Conservation (phyloP, 1,284 basidiomycete species). For the Ustilago tritici region DNA sequence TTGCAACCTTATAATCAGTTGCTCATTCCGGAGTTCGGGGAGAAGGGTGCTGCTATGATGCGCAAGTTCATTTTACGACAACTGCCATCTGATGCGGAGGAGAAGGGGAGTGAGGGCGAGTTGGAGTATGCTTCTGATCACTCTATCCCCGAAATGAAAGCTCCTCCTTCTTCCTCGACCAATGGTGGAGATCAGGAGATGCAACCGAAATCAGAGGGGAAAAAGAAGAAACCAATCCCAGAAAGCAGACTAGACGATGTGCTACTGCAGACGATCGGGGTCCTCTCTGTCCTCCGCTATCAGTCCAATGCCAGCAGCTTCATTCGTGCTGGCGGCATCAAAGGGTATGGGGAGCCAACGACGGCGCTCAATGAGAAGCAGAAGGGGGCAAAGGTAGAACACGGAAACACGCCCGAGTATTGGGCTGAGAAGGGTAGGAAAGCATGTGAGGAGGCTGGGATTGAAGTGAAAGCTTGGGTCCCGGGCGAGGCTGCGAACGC, state of each 20-base stretch:
- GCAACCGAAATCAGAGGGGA: not conserved
- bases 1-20: slow-evolving; percentile 76
- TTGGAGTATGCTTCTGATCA: slow-evolving; percentile 45
- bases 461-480: slow-evolving; percentile 37
- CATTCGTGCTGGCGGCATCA: slow-evolving; percentile 50
- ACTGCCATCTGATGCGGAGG: slow-evolving; percentile 11
- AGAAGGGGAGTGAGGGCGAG: slow-evolving; percentile 9
- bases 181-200: not conserved
- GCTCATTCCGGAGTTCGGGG: slow-evolving; percentile 60
- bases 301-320: slow-evolving; percentile 58
- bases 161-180: not conserved
- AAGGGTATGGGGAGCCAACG: slow-evolving; percentile 28
- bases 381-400: not conserved
- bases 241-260: slow-evolving; percentile 54
- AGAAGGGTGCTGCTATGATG: slow-evolving; percentile 32
- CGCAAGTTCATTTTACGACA: slow-evolving; percentile 24
- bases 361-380: slow-evolving; percentile 18
- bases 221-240: slow-evolving; percentile 26
- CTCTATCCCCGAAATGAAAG: slow-evolving; percentile 3
- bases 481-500: slow-evolving; percentile 23
- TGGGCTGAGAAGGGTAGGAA: slow-evolving; percentile 32
- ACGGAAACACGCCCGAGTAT: slow-evolving; percentile 31
- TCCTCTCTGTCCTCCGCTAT: slow-evolving; percentile 58
- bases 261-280: slow-evolving; percentile 63
- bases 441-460: slow-evolving; percentile 36